Evolutionary conservation across 176 grass and related monocot species (phyloP), one percentile per base, ranked within the genome.

Genomic region (Carex scoparia): DNA sequence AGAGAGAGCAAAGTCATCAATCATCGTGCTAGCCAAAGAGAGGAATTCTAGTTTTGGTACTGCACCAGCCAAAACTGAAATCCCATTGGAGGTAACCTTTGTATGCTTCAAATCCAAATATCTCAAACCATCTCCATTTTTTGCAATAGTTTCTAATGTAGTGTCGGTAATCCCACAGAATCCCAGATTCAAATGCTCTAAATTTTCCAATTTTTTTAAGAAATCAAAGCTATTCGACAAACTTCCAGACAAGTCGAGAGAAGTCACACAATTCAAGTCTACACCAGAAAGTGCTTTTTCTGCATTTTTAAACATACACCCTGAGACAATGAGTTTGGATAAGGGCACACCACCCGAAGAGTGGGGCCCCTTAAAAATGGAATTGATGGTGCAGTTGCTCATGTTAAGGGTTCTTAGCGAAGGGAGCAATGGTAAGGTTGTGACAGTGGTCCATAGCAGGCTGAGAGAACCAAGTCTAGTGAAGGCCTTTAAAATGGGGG

Each of bases 401-500:
- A 98, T 92, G 86, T 95, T 95, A 85, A 98, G 70, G 78, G 10
- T 81, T 42, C 81, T 77, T 30, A 89, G 66, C 62, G 72, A 92
- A 75, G 81, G 89, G 86, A 92, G 88, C 77, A 87, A 71, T 18
- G 89, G 70, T 63, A 98, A 62, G 40, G 38, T 27, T 82, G 88
- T 92, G 58, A 98, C 87, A 79, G 63, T 51, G 65, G 95, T 98
- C 93, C 89, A 98, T 40, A 86, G 86, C 70, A 98, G 76, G 91
- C 91, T 98, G 64, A 98, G 64, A 83, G 89, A 98, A 40, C 70
- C 84, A 81, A 98, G 88, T 65, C 65, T 84, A 86, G 86, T 83
- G 90, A 94, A 98, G 10, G 37, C 73, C 28, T 86, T 65, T 69
- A 98, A 87, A 44, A 82, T 37, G 61, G 80, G 80, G 87, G 87